These are phyloP conservation scores for Ocimum tenuiflorum DNA, from an alignment of 257 asterid genomes.

Conservation along the genomic window DNA sequence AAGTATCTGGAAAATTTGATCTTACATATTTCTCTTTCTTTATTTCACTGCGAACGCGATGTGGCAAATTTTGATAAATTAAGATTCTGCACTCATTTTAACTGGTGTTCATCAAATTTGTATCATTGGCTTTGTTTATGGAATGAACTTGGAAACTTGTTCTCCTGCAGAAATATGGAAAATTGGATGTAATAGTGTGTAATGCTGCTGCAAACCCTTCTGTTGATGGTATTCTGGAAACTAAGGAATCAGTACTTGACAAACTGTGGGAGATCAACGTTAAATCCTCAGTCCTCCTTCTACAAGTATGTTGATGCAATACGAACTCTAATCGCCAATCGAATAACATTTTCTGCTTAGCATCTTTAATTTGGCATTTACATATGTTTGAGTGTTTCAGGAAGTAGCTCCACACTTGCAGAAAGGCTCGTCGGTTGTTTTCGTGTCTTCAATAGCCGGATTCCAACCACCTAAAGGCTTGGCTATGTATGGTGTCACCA, in stretches of 20 bases:
- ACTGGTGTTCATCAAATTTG: neutral
- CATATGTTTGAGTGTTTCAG: constrained; percentile 23
- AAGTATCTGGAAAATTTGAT: neutral
- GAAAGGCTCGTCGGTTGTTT: constrained; percentile 67
- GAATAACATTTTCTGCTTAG: neutral
- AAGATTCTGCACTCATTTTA: neutral
- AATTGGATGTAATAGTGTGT: constrained; percentile 66
- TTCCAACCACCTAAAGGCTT: constrained; percentile 49
- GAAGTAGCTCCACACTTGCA: constrained; percentile 70
- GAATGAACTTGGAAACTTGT: neutral
- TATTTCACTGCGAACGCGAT: neutral
- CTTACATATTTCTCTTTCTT: neutral
- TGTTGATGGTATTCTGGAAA: constrained; percentile 53
- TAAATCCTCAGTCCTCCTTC: constrained; percentile 62
- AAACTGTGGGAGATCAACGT: constrained; percentile 92
- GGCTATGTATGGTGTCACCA: constrained; percentile 90
- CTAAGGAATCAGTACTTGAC: constrained; percentile 74
- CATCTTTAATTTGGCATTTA: constrained; percentile 2
- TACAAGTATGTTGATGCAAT: constrained; percentile 52
- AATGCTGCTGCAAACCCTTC: constrained; percentile 96
- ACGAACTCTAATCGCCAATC: too few species aligned
- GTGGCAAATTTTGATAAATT: neutral
- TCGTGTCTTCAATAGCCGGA: constrained; percentile 59
- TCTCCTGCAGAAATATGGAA: constrained; percentile 65
- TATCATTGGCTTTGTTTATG: neutral